These are phyloP conservation scores for Balansia obtecta DNA, from an alignment of 2,329 filamentous ascomycete species.

Conservation along the genomic window DNA sequence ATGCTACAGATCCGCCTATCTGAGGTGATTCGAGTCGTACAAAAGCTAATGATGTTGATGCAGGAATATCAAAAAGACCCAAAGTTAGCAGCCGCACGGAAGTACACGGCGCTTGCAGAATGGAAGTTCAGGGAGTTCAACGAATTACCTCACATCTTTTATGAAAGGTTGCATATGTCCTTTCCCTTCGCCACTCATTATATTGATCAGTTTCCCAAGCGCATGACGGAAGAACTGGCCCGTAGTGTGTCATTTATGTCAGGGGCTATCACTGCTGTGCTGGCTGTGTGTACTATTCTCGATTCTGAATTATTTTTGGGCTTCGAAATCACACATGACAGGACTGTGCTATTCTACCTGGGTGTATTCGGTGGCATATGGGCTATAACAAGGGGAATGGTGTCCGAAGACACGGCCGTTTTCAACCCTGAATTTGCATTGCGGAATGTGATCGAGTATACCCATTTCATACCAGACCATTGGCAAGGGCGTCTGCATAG, in stretches of 20 bases:
- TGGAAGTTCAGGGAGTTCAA: slow-evolving; percentile 99
- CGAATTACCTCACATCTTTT: slow-evolving; percentile 83
- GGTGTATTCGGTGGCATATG: slow-evolving; percentile 73
- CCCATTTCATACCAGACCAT: slow-evolving; percentile 78
- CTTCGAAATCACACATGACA: slow-evolving; percentile 82
- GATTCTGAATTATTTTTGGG: slow-evolving; percentile 83
- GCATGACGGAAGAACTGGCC: slow-evolving; percentile 77
- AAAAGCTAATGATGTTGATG: background rate
- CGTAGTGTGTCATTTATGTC: slow-evolving; percentile 79
- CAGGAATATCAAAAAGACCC: slow-evolving; percentile 94
- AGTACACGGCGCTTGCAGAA: slow-evolving; percentile 85
- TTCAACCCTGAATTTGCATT: slow-evolving; percentile 89
- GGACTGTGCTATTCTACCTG: slow-evolving; percentile 84
- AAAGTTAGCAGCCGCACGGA: slow-evolving; percentile 64
- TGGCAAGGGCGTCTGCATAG: slow-evolving; percentile 89
- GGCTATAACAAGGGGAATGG: slow-evolving; percentile 68
- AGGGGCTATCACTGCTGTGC: slow-evolving; percentile 73
- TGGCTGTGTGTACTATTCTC: slow-evolving; percentile 72
- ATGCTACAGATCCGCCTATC: background rate
- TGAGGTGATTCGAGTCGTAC: background rate
- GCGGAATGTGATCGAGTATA: slow-evolving; percentile 81
- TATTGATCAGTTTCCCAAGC: slow-evolving; percentile 90
- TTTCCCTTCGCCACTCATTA: slow-evolving; percentile 88
- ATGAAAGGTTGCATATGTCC: slow-evolving; percentile 84
- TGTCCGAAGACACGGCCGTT: slow-evolving; percentile 78